Conservation (phyloP, 2,329 filamentous ascomycete species). For the Aspergillus pseudoviridinutans region DNA sequence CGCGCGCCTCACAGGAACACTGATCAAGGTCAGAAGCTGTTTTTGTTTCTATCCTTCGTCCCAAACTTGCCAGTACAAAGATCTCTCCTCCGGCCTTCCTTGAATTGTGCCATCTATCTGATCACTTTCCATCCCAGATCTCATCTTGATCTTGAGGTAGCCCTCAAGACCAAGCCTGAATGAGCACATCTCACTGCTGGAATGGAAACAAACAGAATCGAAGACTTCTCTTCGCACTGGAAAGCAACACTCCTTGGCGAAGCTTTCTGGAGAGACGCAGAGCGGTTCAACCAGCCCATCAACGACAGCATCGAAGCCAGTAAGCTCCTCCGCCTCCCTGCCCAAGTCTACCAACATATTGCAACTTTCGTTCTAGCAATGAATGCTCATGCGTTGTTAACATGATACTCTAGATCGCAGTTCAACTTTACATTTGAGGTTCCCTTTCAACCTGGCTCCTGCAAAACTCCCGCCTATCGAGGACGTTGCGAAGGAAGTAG, state of each 20-base stretch:
- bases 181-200: constrained; percentile 2
- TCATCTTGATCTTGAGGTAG: not conserved
- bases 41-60: not conserved
- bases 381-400: not conserved
- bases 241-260: constrained; percentile 22
- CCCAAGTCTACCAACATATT: not conserved
- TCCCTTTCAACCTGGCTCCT: constrained; percentile 21
- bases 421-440: constrained; percentile 17
- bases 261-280: constrained; percentile 27
- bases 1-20: not conserved
- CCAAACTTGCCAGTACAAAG: not conserved
- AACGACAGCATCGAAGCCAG: constrained; percentile 16
- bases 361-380: not conserved
- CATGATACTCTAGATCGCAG: constrained; percentile 9
- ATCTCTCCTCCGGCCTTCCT: not conserved
- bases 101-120: not conserved
- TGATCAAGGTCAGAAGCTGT: not conserved
- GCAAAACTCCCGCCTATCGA: constrained; percentile 8
- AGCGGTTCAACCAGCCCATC: constrained; percentile 13
- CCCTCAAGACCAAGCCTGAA: not conserved
- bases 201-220: constrained; percentile 10
- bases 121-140: not conserved
- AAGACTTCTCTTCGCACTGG: constrained; percentile 22
- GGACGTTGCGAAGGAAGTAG: not conserved
- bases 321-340: constrained; percentile 1